phyloP scores from a whole-genome alignment of 495 filamentous ascomycete genomes.

The Penicillium dipodomyicola region DNA sequence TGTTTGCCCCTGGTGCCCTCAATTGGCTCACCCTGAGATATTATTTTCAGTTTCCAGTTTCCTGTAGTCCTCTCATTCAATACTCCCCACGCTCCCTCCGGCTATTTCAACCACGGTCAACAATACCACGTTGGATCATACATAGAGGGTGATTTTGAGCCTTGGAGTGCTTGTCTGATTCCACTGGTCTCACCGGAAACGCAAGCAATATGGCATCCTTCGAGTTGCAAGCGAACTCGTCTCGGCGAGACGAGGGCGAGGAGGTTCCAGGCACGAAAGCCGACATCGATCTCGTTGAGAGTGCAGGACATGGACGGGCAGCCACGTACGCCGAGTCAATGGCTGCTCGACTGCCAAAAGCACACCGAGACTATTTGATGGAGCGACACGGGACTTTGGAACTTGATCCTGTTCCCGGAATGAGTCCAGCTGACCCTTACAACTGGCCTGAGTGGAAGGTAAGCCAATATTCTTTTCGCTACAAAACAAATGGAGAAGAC shows the following conservation, averaged over 20 bases:
- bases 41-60: no score
- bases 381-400: slow-evolving; percentile 54
- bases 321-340: slow-evolving; percentile 33
- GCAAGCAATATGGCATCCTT: slow-evolving; percentile 26
- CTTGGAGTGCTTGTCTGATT: neutral
- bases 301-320: slow-evolving; percentile 27
- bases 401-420: slow-evolving; percentile 51
- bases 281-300: slow-evolving; percentile 37
- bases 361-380: slow-evolving; percentile 52
- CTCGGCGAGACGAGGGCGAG: slow-evolving; percentile 19
- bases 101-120: neutral
- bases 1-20: neutral
- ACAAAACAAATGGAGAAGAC: neutral
- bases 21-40: neutral
- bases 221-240: slow-evolving; percentile 22
- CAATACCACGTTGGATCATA: neutral
- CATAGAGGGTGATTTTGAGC: neutral
- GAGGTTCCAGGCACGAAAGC: slow-evolving; percentile 22
- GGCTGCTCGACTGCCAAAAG: slow-evolving; percentile 32
- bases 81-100: neutral
- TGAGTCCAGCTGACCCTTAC: slow-evolving; percentile 52
- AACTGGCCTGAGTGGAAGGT: slow-evolving; percentile 60
- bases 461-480: slow-evolving; percentile 6
- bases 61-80: neutral
- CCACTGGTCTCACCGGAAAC: neutral